A percentile compares a stretch with the other conserved stretches of the same genome.
phyloP scores from a whole-genome alignment of 106 monocot species.

The Dendrobium nobile region DNA sequence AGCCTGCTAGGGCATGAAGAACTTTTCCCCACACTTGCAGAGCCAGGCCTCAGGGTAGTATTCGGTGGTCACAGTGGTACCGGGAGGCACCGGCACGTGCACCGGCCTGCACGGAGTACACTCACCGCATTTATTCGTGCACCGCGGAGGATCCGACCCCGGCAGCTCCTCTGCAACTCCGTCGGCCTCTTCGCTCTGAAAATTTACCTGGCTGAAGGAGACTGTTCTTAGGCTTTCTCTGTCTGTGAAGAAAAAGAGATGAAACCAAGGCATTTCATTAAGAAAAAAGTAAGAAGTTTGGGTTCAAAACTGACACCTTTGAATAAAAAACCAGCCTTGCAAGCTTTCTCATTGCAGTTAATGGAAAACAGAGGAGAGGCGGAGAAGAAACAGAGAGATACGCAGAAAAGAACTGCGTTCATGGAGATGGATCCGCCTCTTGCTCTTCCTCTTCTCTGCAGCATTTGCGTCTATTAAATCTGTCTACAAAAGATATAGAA shows the following conservation, averaged over 20 bases:
- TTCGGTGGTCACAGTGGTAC: slow-evolving; percentile 32
- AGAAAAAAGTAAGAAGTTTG: no score
- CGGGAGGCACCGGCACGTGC: slow-evolving; percentile 43
- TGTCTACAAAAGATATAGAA: no score
- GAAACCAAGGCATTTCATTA: no score
- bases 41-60: slow-evolving; percentile 61
- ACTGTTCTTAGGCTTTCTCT: background rate
- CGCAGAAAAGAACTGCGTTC: background rate
- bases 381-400: background rate
- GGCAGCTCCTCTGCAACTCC: background rate
- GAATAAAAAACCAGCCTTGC: background rate
- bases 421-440: background rate
- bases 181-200: background rate
- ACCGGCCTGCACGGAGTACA: slow-evolving; percentile 50
- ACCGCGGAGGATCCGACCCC: slow-evolving; percentile 47
- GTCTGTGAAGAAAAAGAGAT: background rate
- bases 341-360: background rate
- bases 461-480: background rate
- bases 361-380: background rate
- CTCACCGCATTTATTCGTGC: slow-evolving; percentile 33
- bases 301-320: no score
- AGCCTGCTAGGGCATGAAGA: slow-evolving; percentile 40
- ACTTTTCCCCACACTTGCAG: slow-evolving; percentile 43
- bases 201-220: background rate
- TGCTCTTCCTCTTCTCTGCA: background rate